A percentile compares a stretch with the other conserved stretches of the same genome.
Conservation (phyloP, 2,329 filamentous ascomycete species). For the Fusarium sublunatum region DNA sequence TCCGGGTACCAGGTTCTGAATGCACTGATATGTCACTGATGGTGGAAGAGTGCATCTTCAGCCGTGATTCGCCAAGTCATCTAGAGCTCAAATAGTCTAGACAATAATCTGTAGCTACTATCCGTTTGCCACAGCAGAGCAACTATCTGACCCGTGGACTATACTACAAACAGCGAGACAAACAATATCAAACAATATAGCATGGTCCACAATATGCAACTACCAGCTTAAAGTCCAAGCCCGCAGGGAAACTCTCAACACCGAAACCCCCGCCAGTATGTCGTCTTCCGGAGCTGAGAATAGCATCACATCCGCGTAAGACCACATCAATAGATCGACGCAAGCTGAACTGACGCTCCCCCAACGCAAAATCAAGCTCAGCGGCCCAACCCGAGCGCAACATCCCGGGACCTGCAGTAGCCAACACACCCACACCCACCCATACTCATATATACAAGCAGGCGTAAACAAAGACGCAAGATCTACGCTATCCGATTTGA, state of each 20-base stretch:
- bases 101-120: no score
- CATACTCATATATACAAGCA: neutral
- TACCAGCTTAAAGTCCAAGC: neutral
- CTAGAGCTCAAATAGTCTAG: no score
- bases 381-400: slow-evolving; percentile 12
- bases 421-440: neutral
- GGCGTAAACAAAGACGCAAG: neutral
- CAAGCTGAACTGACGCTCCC: no score
- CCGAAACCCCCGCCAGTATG: neutral
- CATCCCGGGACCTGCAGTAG: slow-evolving; percentile 41
- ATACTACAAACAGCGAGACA: neutral
- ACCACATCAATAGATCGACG: neutral
- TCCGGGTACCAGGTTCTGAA: neutral
- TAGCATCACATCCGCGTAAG: neutral
- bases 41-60: neutral
- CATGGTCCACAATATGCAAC: neutral
- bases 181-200: no score
- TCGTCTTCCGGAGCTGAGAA: neutral
- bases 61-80: neutral
- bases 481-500: slow-evolving; percentile 21
- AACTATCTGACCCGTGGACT: neutral
- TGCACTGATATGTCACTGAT: slow-evolving; percentile 5
- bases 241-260: neutral
- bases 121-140: neutral
- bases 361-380: slow-evolving; percentile 1